Evolutionary conservation across 805 yeast species (phyloP), one percentile per base, ranked within the genome.

Genomic region (Metschnikowia orientalis): DNA sequence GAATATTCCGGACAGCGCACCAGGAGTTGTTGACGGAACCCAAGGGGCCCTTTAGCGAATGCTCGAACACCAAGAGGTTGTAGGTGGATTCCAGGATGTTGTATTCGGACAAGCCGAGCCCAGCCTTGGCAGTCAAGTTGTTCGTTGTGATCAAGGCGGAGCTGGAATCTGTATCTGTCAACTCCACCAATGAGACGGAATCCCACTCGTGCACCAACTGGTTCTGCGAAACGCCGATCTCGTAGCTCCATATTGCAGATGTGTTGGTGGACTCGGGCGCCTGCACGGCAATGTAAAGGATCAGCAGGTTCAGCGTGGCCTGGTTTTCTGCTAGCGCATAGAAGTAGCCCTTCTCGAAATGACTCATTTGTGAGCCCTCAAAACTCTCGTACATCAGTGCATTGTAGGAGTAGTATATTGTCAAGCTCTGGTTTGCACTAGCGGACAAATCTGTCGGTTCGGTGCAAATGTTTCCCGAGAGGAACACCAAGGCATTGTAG

Each of bases 181-280:
- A 59, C 21, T 56, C 47, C 0, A 77, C 69, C 72, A 77, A 71
- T 8, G 75, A 51, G 11, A 73, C 59, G 26, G 65, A 62, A 53
- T 80, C 87, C 83, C 85, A 81, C 50, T 80, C 85, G 46, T 73
- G 81, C 1, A 76, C 75, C 43, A 80, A 59, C 50, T 78, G 78
- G 30, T 66, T 66, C 47, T 71, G 79, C 2, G 86, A 77, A 2
- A 76, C 72, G 3, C 86, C 89, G 20, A 87, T 54, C 50, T 78
- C 75, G 48, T 79, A 83, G 6, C 63, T 42, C 89, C 89, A 81
- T n/a, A 31, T 25, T 11, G 57, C 60, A 2, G 61, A 36, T 8
- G 22, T 23, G 37, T 67, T 60, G 14, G 61, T 52, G 43, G 59
- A 61, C 41, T 63, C 56, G 6, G 71, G 71, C 8, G 71, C 67